Conservation (phyloP, 306 rosid genomes). For the Echinosophora koreensis region DNA sequence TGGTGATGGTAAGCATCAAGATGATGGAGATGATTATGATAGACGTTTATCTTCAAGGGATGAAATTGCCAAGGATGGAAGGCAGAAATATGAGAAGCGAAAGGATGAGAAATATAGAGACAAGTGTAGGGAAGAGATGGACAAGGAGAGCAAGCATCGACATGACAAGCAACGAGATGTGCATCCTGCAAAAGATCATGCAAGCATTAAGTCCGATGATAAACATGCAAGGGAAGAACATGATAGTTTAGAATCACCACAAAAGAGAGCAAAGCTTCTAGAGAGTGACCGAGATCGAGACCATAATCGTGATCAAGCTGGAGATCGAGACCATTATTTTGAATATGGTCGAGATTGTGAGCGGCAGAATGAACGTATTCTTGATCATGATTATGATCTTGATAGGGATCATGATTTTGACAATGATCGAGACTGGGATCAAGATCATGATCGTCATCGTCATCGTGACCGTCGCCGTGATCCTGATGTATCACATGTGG, state of each 20-base stretch:
- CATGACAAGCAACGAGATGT: constrained; percentile 81
- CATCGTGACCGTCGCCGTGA: constrained; percentile 40
- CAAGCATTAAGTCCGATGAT: constrained; percentile 73
- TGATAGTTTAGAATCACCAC: constrained; percentile 66
- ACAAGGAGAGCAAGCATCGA: constrained; percentile 76
- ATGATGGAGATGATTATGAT: constrained; percentile 66
- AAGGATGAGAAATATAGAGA: constrained; percentile 84
- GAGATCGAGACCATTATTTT: constrained; percentile 49
- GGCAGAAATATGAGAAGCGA: constrained; percentile 82
- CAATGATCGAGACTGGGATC: constrained; percentile 61
- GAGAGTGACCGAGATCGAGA: constrained; percentile 64
- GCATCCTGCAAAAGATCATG: constrained; percentile 68
- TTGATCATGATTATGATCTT: constrained; percentile 61
- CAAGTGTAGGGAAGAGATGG: constrained; percentile 74
- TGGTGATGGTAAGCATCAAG: constrained; percentile 73
- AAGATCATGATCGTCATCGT: constrained; percentile 50
- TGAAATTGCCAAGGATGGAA: constrained; percentile 72
- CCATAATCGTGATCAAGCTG: constrained; percentile 48
- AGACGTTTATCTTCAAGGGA: constrained; percentile 70
- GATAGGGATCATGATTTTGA: constrained; percentile 70
- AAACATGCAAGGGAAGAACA: constrained; percentile 81
- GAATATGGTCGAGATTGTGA: constrained; percentile 59
- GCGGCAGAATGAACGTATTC: constrained; percentile 49
- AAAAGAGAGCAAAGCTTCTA: constrained; percentile 72
- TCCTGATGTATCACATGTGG: constrained; percentile 69